Evolutionary conservation across 179 eudicot genomes (phyloP), one percentile per base, ranked within the genome.

Genomic region (Nepenthes alata): DNA sequence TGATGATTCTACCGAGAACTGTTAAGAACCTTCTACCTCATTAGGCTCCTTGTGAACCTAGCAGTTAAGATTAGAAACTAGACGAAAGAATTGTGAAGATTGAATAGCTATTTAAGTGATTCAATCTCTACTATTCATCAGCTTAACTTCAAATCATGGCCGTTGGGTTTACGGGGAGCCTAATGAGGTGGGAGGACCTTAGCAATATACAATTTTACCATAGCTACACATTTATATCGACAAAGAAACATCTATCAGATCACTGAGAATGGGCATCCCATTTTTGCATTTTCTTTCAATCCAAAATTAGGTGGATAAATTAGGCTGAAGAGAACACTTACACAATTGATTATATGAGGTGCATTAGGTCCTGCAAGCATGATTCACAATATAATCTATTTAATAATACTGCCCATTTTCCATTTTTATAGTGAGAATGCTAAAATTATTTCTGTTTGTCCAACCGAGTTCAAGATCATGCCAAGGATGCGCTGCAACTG

Each of bases 401-500:
- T 5, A 58, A 2, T 25, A 25, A 25, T 7, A 41, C 45, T 41
- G 8, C 8, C 45, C 8, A 4, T 41, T 41, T 41, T 41, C 8
- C 45, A 4, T 37, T 37, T n/a, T 14, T 37, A 45, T 14, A 8
- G 9, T 10, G 11, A 4, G 2, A 37, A 3, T 7, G 12, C 11
- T 9, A 11, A 9, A 38, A 52, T 52, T 5, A 39, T 45, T 5
- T 44, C 48, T 41, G 35, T 11, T 44, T 12, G 8, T 48, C 8
- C 55, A 25, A 75, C 79, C 79, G 3, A 72, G 68, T 55, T 75
- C 79, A 47, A 75, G 76, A 68, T 75, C 79, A 45, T 75, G 79
- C 79, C 79, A 75, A 55, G 79, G 79, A 67, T 75, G 79, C 34
- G 79, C 79, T 5, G 79, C 79, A 47, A 75, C 79, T 0, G 79